phyloP scores from a whole-genome alignment of 2,329 filamentous ascomycete genomes.

The Xylaria sp. region DNA sequence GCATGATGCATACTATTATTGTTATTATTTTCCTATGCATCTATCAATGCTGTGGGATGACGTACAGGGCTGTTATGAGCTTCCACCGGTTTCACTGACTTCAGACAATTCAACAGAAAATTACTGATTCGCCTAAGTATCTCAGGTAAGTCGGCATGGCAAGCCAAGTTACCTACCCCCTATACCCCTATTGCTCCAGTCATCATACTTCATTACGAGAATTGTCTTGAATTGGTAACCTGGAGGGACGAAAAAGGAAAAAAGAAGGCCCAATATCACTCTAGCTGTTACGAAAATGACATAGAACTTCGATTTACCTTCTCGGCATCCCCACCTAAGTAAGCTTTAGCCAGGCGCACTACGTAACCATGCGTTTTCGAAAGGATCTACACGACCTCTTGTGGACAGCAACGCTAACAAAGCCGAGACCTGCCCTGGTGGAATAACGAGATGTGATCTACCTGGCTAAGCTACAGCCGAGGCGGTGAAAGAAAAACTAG shows the following conservation, averaged over 20 bases:
- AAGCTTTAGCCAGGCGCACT: conserved; percentile 17
- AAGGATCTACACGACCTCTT: conserved; percentile 10
- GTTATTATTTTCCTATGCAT: neutral
- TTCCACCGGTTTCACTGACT: neutral
- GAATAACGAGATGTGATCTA: conserved; percentile 1
- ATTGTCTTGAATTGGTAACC: neutral
- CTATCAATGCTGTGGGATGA: conserved; percentile 29
- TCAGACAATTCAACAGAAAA: neutral
- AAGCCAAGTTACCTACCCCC: neutral
- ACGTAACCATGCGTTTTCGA: conserved; percentile 19
- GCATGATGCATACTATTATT: neutral
- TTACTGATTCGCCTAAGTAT: neutral
- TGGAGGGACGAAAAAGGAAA: neutral
- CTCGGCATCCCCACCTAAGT: conserved; percentile 1
- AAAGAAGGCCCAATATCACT: neutral
- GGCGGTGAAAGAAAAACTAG: no score
- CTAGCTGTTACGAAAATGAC: neutral
- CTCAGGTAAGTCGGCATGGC: neutral
- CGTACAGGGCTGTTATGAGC: conserved; percentile 15
- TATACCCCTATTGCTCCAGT: neutral
- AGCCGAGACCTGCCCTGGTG: neutral
- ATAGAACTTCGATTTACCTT: neutral
- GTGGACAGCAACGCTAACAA: neutral
- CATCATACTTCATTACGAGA: no score
- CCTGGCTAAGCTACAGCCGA: neutral